Evolutionary conservation across 2,329 filamentous ascomycete genomes (phyloP), one percentile per base, ranked within the genome.

Genomic region (Penicillium hesseltinei): DNA sequence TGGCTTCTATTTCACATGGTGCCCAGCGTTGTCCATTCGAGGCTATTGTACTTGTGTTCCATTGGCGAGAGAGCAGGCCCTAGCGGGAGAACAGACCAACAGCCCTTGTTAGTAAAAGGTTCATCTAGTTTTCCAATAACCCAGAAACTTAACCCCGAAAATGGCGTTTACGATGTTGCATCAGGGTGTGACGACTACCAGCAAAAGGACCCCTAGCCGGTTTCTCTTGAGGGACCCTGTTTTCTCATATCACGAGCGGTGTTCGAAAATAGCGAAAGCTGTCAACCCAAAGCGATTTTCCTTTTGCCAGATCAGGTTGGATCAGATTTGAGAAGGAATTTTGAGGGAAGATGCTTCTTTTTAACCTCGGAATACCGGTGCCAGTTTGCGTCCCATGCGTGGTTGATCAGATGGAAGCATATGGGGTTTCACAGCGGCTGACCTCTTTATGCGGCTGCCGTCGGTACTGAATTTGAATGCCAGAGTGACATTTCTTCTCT

Each of bases 371-470:
- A 36, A 29, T 46, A 33, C 31, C 23, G 44, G 51, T 57, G 51
- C 53, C 56, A 56, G 57, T 62, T 59, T 57, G 55, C 49, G 52
- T 61, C 62, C 61, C 62, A 69, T 70, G 67, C 67, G 58, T 62
- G 66, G 67, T 68, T 68, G 68, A 73, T 72, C 71, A 73, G 69
- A 72, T 66, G 69, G 57, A 66, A 66, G 64, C 62, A 58, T 62
- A 61, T 66, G 59, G 67, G 65, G 71, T 73, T 71, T 69, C 71
- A 73, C 71, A 72, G 69, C 70, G 71, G 71, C 71, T 73, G 70
- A 72, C 68, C 66, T 67, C 59, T 68, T 65, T 53, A 66, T 69
- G 65, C 68, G 69, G 65, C 69, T 69, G 59, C 64, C 69, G 60
- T 66, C 66, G 65, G 66, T 66, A 68, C 64, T 55, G 58, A 60